These are phyloP conservation scores for Amaranthus palmeri DNA, from an alignment of 148 eudicot genomes.

Conservation along the genomic window DNA sequence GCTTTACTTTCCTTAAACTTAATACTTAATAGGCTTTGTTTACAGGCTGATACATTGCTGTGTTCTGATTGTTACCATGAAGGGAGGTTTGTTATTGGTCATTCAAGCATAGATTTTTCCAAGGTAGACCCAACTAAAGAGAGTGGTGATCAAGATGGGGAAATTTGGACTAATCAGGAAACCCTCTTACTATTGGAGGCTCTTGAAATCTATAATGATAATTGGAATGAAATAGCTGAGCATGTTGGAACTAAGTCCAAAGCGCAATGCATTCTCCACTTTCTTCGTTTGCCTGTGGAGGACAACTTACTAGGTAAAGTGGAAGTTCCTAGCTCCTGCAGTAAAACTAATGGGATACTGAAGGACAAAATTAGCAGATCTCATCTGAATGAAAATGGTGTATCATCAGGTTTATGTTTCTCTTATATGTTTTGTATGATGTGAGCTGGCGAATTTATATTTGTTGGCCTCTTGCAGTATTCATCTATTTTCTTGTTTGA, in stretches of 20 bases:
- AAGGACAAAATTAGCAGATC: conserved; percentile 32
- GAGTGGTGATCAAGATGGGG: conserved; percentile 71
- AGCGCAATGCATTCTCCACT: conserved; percentile 92
- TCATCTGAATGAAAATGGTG: conserved; percentile 54
- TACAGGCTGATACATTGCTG: conserved; percentile 64
- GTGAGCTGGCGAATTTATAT: background rate
- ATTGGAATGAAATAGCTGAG: conserved; percentile 93
- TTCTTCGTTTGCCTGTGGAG: conserved; percentile 79
- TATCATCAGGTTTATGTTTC: conserved; percentile 34
- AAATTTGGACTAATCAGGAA: conserved; percentile 89
- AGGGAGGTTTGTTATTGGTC: conserved; percentile 78
- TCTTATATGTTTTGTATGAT: conserved; percentile 1
- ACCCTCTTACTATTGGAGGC: conserved; percentile 84
- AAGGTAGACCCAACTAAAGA: conserved; percentile 53
- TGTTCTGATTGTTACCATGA: conserved; percentile 83
- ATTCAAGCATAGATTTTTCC: conserved; percentile 77
- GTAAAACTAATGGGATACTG: conserved; percentile 30
- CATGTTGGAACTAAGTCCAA: conserved; percentile 89
- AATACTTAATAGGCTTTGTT: conserved; percentile 18
- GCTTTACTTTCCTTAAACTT: background rate
- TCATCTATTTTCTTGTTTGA: conserved; percentile 9
- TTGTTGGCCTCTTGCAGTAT: conserved; percentile 3
- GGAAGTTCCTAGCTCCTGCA: conserved; percentile 49
- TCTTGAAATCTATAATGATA: conserved; percentile 62
- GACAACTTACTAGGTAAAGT: conserved; percentile 61